Percentiles rank a stretch among this genome's conserved stretches.
Evolutionary conservation across 2,329 filamentous ascomycete species (phyloP).

Genomic region (Myriosclerotinia curreyana): DNA sequence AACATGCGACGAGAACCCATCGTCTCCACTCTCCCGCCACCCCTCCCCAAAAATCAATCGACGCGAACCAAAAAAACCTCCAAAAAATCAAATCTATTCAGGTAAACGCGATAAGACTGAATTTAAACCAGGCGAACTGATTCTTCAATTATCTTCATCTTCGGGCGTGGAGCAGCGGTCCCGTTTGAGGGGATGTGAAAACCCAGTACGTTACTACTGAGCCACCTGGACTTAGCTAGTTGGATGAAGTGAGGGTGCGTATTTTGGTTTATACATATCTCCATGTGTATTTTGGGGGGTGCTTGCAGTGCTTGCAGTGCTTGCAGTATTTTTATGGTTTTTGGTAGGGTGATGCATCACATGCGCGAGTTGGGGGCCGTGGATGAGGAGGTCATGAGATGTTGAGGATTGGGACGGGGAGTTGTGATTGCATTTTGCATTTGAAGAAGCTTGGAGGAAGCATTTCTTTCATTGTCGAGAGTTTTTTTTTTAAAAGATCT

Average conservation of each 20-base stretch:
- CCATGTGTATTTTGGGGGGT: no score
- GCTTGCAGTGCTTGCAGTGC: no score
- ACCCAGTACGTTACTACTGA: background rate
- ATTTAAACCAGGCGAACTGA: slow-evolving; percentile 7
- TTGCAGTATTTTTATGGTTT: no score
- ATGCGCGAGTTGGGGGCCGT: no score
- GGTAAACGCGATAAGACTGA: background rate
- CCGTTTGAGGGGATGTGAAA: background rate
- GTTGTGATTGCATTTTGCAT: no score
- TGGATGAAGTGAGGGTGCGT: background rate
- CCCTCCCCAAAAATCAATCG: no score
- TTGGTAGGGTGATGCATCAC: no score
- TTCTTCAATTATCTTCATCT: background rate
- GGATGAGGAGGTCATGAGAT: no score
- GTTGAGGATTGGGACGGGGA: no score
- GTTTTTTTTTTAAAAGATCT: no score
- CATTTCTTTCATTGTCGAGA: background rate
- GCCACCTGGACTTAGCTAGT: slow-evolving; percentile 3
- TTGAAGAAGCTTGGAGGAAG: background rate
- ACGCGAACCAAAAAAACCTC: background rate
- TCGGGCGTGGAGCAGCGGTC: background rate
- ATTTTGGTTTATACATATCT: background rate
- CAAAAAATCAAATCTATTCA: background rate
- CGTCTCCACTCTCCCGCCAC: no score
- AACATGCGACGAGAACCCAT: no score